Conservation (phyloP, 2,329 filamentous ascomycete species). For the Botrytis paeoniae region DNA sequence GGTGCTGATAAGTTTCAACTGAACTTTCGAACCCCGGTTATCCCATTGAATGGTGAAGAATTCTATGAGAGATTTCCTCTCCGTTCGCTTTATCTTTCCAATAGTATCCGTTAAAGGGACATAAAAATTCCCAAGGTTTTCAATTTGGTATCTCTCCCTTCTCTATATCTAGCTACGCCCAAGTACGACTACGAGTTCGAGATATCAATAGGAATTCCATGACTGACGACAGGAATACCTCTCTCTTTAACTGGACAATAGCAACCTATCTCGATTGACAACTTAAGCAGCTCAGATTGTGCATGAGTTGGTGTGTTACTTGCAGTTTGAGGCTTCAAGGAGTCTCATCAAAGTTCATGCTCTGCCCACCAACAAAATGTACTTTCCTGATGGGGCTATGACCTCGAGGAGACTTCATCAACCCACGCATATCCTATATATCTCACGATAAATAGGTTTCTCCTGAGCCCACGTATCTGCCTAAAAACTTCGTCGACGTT, state of each 20-base stretch:
- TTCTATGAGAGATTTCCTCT: background rate
- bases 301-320: background rate
- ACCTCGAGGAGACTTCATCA: background rate
- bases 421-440: background rate
- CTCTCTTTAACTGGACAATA: background rate
- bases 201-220: background rate
- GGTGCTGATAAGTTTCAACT: background rate
- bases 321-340: background rate
- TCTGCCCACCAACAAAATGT: background rate
- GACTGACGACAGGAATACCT: background rate
- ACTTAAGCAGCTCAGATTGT: background rate
- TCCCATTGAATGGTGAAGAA: background rate
- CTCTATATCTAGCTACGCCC: background rate
- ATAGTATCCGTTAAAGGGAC: rapidly evolving
- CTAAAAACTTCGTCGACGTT: background rate
- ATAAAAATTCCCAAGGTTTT: rapidly evolving
- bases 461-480: background rate
- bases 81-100: background rate
- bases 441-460: background rate
- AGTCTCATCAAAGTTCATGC: background rate
- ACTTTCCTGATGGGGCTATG: background rate
- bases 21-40: background rate
- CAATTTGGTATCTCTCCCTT: background rate
- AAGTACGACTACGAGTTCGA: background rate
- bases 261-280: background rate